Evolutionary conservation across 257 asterid genomes (phyloP).

Genomic region (Jaltomata sinuosa): DNA sequence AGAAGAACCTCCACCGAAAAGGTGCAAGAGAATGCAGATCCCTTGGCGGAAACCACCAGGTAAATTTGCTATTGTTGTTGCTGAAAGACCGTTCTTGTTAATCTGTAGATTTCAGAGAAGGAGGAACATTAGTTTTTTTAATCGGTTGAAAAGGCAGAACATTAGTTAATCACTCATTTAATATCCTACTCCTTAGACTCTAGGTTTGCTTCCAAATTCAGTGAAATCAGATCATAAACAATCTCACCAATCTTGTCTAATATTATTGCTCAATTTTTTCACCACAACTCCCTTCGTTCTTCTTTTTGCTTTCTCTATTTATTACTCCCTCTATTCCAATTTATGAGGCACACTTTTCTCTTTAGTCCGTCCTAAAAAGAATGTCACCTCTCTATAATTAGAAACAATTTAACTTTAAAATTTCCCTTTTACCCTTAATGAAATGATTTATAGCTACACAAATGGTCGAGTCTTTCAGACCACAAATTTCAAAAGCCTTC

Average conservation of each 20-base stretch:
- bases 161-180: not conserved
- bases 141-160: not conserved
- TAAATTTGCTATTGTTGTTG: slow-evolving; percentile 28
- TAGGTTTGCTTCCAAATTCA: not conserved
- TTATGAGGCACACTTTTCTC: not conserved
- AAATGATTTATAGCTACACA: not conserved
- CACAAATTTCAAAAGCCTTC: not conserved
- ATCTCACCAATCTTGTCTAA: not conserved
- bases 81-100: not conserved
- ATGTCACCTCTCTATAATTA: not conserved
- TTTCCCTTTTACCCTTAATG: not conserved
- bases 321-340: not conserved
- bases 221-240: not conserved
- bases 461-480: not conserved
- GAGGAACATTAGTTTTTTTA: not conserved
- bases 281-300: not conserved
- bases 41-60: slow-evolving; percentile 84
- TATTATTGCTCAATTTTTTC: not conserved
- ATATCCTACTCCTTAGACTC: not conserved
- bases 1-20: slow-evolving; percentile 61
- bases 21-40: slow-evolving; percentile 55
- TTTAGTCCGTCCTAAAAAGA: not conserved
- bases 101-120: not conserved
- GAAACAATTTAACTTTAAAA: not conserved
- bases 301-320: not conserved